Percentiles rank a stretch among this genome's conserved stretches.
Conservation (phyloP, 306 rosid species). For the Urtica urens region DNA sequence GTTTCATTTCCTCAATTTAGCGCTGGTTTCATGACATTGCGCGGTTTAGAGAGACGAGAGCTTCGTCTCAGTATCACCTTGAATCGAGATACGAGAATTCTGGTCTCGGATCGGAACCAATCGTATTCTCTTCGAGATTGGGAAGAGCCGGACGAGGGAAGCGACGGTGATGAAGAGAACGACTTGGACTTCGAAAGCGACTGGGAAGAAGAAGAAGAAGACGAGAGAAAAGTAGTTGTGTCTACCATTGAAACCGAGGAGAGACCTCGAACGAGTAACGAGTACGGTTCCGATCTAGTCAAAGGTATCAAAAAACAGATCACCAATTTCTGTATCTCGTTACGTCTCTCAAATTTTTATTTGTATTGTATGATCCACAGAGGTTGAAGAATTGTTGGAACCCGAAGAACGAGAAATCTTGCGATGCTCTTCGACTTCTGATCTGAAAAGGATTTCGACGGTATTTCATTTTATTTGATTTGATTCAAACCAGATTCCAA, state of each 20-base stretch:
- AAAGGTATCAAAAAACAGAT: conserved; percentile 33
- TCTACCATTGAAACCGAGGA: conserved; percentile 19
- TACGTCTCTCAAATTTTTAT: not conserved
- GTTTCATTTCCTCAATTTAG: too few relatives aligned
- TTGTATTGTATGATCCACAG: conserved; percentile 35
- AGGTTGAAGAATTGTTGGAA: conserved; percentile 78
- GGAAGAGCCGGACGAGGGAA: conserved; percentile 76
- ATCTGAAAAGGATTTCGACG: conserved; percentile 55
- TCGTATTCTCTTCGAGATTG: conserved; percentile 13
- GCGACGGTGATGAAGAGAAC: conserved; percentile 51
- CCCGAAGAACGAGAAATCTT: conserved; percentile 67
- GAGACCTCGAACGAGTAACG: conserved; percentile 22
- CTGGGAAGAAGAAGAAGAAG: conserved; percentile 43
- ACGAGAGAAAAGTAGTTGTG: too few relatives aligned
- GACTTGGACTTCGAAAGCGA: too few relatives aligned
- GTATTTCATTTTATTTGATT: conserved; percentile 32
- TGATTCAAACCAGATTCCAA: too few relatives aligned
- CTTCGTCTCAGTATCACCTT: too few relatives aligned
- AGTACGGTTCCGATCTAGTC: conserved; percentile 39
- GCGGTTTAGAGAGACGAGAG: too few relatives aligned
- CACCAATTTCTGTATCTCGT: not conserved
- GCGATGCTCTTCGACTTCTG: conserved; percentile 48
- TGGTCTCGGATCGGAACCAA: not conserved
- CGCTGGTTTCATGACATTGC: too few relatives aligned
- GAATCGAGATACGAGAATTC: not conserved